Conservation (phyloP, 306 rosid species). For the Trifolium repens region DNA sequence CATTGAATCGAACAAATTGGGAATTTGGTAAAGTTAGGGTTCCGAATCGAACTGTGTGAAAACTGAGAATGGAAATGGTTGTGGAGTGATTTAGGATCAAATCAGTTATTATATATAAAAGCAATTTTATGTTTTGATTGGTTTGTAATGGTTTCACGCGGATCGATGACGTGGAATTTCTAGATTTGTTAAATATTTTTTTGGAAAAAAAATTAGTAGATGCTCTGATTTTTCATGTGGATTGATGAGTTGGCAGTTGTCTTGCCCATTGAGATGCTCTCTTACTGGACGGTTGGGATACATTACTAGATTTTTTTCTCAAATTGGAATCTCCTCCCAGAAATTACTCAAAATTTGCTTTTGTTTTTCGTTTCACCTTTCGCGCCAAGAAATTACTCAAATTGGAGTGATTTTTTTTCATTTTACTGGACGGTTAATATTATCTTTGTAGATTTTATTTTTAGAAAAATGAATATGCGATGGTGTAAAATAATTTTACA, state of each 20-base stretch:
- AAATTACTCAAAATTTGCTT: too few relatives aligned
- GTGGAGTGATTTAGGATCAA: too few relatives aligned
- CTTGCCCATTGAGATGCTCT: neutral
- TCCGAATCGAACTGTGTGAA: neutral
- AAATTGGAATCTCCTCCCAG: too few relatives aligned
- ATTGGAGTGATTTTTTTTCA: too few relatives aligned
- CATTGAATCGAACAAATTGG: constrained; percentile 20
- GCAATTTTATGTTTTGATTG: constrained; percentile 29
- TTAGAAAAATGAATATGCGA: too few relatives aligned
- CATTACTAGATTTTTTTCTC: too few relatives aligned
- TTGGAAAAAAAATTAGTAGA: neutral
- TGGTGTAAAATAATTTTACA: too few relatives aligned
- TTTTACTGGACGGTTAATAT: too few relatives aligned
- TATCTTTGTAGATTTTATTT: too few relatives aligned
- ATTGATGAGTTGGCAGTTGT: neutral
- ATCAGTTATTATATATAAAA: constrained; percentile 23
- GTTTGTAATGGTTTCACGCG: neutral
- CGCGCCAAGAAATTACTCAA: too few relatives aligned
- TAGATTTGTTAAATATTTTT: neutral
- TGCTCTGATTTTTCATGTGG: constrained; percentile 16
- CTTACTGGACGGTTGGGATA: neutral
- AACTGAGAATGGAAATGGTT: too few relatives aligned
- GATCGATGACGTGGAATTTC: constrained; percentile 41
- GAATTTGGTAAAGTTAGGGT: constrained; percentile 1
- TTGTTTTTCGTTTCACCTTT: too few relatives aligned